Base-by-base conservation (phyloP, 2,329 filamentous ascomycete genomes). In the Fusarium fujikuroi region DNA sequence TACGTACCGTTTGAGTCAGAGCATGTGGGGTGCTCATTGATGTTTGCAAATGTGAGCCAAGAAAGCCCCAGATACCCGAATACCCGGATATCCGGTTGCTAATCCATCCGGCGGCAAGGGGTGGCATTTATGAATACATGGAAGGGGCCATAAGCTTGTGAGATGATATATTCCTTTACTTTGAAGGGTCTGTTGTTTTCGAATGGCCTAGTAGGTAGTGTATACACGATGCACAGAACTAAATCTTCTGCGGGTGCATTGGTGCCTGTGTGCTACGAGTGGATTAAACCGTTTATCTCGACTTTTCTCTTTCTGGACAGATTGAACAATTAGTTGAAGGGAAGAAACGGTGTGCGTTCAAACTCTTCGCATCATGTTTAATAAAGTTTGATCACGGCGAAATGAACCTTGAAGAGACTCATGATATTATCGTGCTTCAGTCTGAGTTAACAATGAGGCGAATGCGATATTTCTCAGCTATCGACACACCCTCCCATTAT, bases 261-360 rank as follows among this genome's bases (percentile, higher is more conserved):
- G 23, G 9, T 19, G 11, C 43, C 43, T 9, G 8, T 28, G 23
- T 9, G 23, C 12, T 39, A 7, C 6, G 18, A 3, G 7, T 39
- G 1, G 1, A 6, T 9, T 14, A 9, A 14, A 46, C 5, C 9
- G 8, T 19, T 28, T 3, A 19, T 25, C 16, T 28, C 12, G 16
- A 16, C 11, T 14, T 19, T 4, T 12, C 7, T 21, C 7, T n/a
- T n/a, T 9, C 15, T 8, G 6, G 4, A 3, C 10, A 3, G 30
- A 30, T 4, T 4, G 10, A 10, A 30, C 9, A 30, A 30, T 30
- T 30, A 30, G 9, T 9, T 30, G 28, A 9, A 30, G 6, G 28
- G 19, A 16, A 12, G 10, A 49, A n/a, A 11, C 4, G 15, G 14
- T 47, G 4, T 30, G 21, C 9, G 7, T 5, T 14, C 9, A 30